A percentile compares a stretch with the other conserved stretches of the same genome.
phyloP scores from a whole-genome alignment of 768 basidiomycete genomes.

The Kwoniella dendrophila region DNA sequence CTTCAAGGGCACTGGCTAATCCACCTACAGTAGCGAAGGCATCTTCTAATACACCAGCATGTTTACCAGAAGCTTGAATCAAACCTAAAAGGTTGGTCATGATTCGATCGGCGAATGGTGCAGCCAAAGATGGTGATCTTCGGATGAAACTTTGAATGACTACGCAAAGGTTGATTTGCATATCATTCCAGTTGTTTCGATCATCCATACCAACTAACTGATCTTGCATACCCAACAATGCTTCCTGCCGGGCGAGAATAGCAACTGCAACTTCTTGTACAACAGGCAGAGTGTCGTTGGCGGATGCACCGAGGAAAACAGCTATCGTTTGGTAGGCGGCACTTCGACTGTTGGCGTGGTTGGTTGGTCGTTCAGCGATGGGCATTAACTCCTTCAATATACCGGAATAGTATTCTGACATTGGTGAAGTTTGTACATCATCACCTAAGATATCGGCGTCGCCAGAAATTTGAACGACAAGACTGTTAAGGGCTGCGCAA shows the following conservation, averaged over 20 bases:
- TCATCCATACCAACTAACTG: constrained; percentile 95
- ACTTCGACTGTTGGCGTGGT: constrained; percentile 90
- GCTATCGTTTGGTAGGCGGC: constrained; percentile 96
- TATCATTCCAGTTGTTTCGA: constrained; percentile 97
- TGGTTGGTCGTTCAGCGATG: constrained; percentile 81
- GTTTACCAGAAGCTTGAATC: constrained; percentile 83
- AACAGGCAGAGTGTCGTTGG: constrained; percentile 73
- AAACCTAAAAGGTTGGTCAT: constrained; percentile 88
- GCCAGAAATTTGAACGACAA: constrained; percentile 80
- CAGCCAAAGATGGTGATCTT: constrained; percentile 77
- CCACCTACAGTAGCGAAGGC: constrained; percentile 93
- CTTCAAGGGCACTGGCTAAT: constrained; percentile 58
- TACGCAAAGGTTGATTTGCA: constrained; percentile 86
- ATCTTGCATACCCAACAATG: constrained; percentile 78
- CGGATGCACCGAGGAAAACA: constrained; percentile 77
- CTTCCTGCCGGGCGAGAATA: constrained; percentile 87
- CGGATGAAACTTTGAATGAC: constrained; percentile 75
- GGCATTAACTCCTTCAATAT: constrained; percentile 79
- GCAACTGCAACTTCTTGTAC: constrained; percentile 80
- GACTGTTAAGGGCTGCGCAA: constrained; percentile 95
- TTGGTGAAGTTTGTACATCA: constrained; percentile 63
- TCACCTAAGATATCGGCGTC: constrained; percentile 69
- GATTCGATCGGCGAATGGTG: constrained; percentile 86
- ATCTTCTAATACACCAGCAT: constrained; percentile 92
- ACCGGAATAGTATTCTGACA: constrained; percentile 87